These are phyloP conservation scores for Shiraia bambusicola DNA, from an alignment of 2,329 filamentous ascomycete species.

Conservation along the genomic window DNA sequence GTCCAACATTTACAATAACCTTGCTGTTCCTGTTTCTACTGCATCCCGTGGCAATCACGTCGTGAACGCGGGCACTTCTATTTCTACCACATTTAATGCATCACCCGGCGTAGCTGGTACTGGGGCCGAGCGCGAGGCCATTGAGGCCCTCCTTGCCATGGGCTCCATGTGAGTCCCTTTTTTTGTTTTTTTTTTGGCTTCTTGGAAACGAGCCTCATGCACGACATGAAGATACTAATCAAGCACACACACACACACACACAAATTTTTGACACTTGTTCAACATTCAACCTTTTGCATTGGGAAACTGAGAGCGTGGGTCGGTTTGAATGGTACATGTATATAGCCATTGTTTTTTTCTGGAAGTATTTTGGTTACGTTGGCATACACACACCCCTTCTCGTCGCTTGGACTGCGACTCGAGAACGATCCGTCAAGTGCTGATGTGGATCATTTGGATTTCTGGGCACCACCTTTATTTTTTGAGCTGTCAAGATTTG, in stretches of 20 bases:
- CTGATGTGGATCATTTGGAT: conserved; percentile 41
- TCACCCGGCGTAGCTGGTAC: conserved; percentile 30
- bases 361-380: conserved; percentile 14
- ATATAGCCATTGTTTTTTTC: background rate
- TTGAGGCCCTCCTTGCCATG: conserved; percentile 77
- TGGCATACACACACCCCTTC: conserved; percentile 23
- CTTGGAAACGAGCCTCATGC: background rate
- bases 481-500: background rate
- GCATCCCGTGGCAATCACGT: conserved; percentile 36
- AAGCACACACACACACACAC: background rate
- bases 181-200: no score
- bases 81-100: conserved; percentile 27
- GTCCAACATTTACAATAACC: conserved; percentile 28
- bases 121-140: conserved; percentile 71
- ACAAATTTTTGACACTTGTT: background rate
- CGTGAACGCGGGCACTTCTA: conserved; percentile 25
- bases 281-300: conserved; percentile 10
- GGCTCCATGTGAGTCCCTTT: conserved; percentile 64
- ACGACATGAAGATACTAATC: conserved; percentile 1
- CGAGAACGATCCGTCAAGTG: conserved; percentile 45
- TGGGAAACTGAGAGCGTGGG: conserved; percentile 4
- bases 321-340: background rate
- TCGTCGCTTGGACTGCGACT: conserved; percentile 17
- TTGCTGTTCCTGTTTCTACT: conserved; percentile 33
- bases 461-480: conserved; percentile 2